Base-by-base conservation (phyloP, 768 basidiomycete genomes). In the Sistotremastrum niveocremeum region DNA sequence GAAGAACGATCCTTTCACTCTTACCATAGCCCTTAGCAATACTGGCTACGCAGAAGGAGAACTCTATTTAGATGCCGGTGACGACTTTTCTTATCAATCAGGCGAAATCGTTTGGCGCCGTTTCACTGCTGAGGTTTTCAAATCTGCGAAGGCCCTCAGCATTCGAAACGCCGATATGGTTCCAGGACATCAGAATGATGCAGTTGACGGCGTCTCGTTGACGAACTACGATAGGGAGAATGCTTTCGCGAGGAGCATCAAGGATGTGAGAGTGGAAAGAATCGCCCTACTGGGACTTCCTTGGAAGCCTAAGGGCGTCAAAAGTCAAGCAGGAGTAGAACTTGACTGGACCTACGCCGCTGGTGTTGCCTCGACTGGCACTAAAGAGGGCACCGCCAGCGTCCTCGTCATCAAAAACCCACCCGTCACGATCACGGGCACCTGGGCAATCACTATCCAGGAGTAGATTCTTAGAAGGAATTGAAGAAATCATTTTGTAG, bases 41-140 rank as follows among this genome's bases (percentile, higher is more conserved):
- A 56, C 66, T 1, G 62, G 65, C 30, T 56, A 52, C 32, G 93
- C 93, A 0, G 59, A 57, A 2, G 95, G 95, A 35, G 86, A 93
- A 56, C 70, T 99, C 35, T 99, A 98, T 63, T 74, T 94, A 46
- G 95, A 99, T 59, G 95, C 98, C 54, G 95, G 95, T 9, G 83
- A 82, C 44, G 76, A 82, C 0, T 98, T 79, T 62, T 65, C 71
- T 4, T 80, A 91, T 62, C 65, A 74, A 48, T 58, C 72, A 5
- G 95, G 95, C 32, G 70, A 89, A 48, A 76, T 86, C 58, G 69
- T 95, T 49, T 93, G 87, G 87, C 79, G 88, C 46, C 67, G 71
- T 49, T 87, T 93, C 56, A 56, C 56, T 29, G 80, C 87, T 29
- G 71, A 67, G 45, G 20, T 20, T 20, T 55, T 57, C 12, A 70